Conservation (phyloP, 345 rosid genomes). For the Chamaenerion angustifolium region DNA sequence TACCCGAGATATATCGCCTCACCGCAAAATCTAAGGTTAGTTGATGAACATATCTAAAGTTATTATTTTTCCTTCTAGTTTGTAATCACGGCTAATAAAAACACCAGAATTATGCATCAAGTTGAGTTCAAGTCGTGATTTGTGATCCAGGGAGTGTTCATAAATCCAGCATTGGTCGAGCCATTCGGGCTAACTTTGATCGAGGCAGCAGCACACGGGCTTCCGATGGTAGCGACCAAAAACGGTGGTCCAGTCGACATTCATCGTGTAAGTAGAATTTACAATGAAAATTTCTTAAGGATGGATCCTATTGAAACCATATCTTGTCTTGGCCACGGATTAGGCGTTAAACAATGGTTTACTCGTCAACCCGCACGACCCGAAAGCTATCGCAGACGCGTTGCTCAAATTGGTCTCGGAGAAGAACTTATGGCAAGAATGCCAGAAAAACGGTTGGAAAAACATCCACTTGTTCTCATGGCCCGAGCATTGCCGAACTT, state of each 20-base stretch:
- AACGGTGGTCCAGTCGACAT: conserved; percentile 99
- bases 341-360: conserved; percentile 89
- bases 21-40: conserved; percentile 80
- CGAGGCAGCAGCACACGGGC: conserved; percentile 99
- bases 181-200: conserved; percentile 96
- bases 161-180: conserved; percentile 91
- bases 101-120: too few relatives aligned
- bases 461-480: conserved; percentile 90
- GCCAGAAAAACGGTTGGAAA: conserved; percentile 87
- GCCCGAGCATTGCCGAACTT: conserved; percentile 97
- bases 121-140: conserved; percentile 7
- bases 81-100: neutral
- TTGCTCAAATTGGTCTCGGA: conserved; percentile 82
- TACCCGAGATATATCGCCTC: conserved; percentile 88
- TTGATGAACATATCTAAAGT: neutral
- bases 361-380: conserved; percentile 91
- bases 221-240: conserved; percentile 95
- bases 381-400: conserved; percentile 74
- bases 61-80: neutral
- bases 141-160: conserved; percentile 68
- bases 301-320: neutral
- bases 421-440: conserved; percentile 78
- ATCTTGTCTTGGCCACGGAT: conserved; percentile 2
- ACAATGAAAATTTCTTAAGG: too few relatives aligned
- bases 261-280: conserved; percentile 30